These are phyloP conservation scores for Wickerhamomyces sydowiorum DNA, from an alignment of 805 yeast species.

Conservation along the genomic window DNA sequence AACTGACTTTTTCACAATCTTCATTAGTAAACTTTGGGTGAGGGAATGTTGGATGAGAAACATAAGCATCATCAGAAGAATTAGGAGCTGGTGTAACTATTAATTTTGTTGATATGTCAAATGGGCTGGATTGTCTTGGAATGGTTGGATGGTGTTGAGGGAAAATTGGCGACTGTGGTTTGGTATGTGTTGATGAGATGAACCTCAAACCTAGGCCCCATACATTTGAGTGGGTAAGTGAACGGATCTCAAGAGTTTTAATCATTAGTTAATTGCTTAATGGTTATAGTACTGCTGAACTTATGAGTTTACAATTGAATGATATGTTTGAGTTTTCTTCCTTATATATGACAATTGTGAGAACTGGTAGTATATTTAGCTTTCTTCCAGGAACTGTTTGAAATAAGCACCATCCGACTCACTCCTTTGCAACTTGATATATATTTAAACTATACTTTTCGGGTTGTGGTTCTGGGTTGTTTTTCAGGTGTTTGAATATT, in stretches of 20 bases:
- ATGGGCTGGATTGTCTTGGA: neutral
- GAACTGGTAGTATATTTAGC: too few species aligned
- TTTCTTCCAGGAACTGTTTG: too few species aligned
- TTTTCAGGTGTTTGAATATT: too few species aligned
- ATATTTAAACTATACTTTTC: too few species aligned
- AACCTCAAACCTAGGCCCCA: neutral
- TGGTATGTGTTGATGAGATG: neutral
- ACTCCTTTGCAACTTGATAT: too few species aligned
- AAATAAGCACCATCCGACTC: too few species aligned
- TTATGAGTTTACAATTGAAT: too few species aligned
- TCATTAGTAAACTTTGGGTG: slow-evolving; percentile 35
- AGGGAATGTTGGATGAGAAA: slow-evolving; percentile 30
- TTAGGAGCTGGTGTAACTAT: neutral
- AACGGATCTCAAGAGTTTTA: neutral
- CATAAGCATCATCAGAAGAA: neutral
- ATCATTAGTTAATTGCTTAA: too few species aligned
- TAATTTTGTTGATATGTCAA: neutral
- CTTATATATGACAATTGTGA: too few species aligned
- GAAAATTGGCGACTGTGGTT: neutral
- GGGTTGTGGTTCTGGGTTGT: too few species aligned
- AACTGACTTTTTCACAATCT: slow-evolving; percentile 36
- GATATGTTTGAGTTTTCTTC: too few species aligned
- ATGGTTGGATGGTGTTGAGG: neutral
- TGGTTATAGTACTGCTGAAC: too few species aligned
- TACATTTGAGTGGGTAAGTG: neutral